A percentile compares a stretch with the other conserved stretches of the same genome.
Conservation (phyloP, 2,329 filamentous ascomycete species). For the Cryphonectria radicalis region DNA sequence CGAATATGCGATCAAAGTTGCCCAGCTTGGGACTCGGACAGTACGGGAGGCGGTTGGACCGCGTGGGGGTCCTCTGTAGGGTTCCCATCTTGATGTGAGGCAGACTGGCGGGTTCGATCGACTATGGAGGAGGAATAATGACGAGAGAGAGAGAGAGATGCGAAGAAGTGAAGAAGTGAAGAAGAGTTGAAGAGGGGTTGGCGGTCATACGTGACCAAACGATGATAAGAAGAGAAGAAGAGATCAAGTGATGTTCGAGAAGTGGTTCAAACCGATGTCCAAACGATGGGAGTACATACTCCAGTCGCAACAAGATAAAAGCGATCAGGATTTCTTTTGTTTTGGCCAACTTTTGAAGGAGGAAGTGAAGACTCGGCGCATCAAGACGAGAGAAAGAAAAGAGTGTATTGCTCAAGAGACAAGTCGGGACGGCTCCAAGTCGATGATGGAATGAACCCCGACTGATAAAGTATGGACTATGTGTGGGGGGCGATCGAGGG, state of each 20-base stretch:
- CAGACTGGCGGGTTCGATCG: background rate
- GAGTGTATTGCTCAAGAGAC: background rate
- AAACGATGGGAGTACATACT: background rate
- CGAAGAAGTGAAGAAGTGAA: background rate
- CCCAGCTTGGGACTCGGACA: background rate
- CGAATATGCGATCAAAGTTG: background rate
- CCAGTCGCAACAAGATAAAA: background rate
- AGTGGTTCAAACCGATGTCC: background rate
- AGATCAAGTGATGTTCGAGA: background rate
- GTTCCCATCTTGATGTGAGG: background rate
- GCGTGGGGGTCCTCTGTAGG: background rate
- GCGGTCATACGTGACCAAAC: background rate
- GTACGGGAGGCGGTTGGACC: background rate
- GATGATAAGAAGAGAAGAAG: background rate
- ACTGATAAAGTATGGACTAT: background rate
- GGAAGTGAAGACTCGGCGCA: background rate
- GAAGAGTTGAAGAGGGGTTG: background rate
- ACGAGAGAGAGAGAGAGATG: background rate
- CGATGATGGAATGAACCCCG: slow-evolving; percentile 6
- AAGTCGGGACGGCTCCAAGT: background rate
- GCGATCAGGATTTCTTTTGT: background rate
- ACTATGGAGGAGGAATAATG: background rate
- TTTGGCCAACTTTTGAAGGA: background rate
- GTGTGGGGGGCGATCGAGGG: background rate
- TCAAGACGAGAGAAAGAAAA: background rate